Conservation (phyloP, 805 yeast genomes). For the Tetrapisispora arboricola region DNA sequence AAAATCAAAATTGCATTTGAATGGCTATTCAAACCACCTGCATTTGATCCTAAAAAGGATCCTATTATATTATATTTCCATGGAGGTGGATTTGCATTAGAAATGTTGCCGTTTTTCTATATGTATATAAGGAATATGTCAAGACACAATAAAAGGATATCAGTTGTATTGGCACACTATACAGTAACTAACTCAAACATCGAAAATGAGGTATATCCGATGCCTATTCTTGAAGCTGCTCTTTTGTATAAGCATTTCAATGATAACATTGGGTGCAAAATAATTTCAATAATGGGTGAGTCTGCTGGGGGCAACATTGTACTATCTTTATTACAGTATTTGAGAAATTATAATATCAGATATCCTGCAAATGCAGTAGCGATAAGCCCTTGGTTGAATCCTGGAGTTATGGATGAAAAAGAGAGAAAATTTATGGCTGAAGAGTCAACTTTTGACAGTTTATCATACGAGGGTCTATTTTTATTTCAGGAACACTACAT, state of each 20-base stretch:
- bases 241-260: slow-evolving; percentile 9
- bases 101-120: slow-evolving; percentile 10
- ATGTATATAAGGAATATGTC: slow-evolving; percentile 9
- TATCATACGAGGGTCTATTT: slow-evolving; percentile 8
- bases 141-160: slow-evolving; percentile 8
- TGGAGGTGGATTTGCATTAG: slow-evolving; percentile 23
- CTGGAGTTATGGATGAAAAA: slow-evolving; percentile 5
- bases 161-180: slow-evolving; percentile 15
- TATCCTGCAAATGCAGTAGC: slow-evolving; percentile 16
- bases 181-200: slow-evolving; percentile 9
- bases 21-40: slow-evolving; percentile 9
- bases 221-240: slow-evolving; percentile 10
- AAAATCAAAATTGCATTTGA: background rate
- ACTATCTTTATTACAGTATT: slow-evolving; percentile 10
- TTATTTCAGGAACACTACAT: slow-evolving; percentile 2
- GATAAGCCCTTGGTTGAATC: slow-evolving; percentile 23
- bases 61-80: slow-evolving; percentile 15
- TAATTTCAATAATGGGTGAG: slow-evolving; percentile 18
- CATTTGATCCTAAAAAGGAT: slow-evolving; percentile 12
- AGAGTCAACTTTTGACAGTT: slow-evolving; percentile 7
- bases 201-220: slow-evolving; percentile 6
- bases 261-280: slow-evolving; percentile 5
- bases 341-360: slow-evolving; percentile 1
- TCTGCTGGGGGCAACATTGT: slow-evolving; percentile 22
- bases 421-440: slow-evolving; percentile 1